These are phyloP conservation scores for Ophidiomyces ophidiicola DNA, from an alignment of 2,329 filamentous ascomycete genomes.

Conservation along the genomic window DNA sequence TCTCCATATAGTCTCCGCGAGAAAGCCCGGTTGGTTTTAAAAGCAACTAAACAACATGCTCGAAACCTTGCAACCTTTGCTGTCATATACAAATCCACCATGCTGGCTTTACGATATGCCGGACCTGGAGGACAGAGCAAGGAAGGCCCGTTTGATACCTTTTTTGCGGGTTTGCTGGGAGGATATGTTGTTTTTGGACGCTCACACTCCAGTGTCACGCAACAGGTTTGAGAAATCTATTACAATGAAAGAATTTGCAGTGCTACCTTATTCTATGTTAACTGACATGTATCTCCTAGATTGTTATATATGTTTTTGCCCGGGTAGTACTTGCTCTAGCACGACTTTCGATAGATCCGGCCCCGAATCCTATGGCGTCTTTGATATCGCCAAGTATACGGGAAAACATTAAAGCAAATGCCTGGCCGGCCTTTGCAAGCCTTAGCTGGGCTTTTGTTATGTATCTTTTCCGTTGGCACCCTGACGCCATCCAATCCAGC, in stretches of 20 bases:
- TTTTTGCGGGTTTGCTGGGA: constrained; percentile 75
- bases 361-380: constrained; percentile 30
- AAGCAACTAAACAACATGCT: constrained; percentile 81
- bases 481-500: constrained; percentile 80
- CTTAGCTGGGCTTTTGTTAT: constrained; percentile 88
- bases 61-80: constrained; percentile 86
- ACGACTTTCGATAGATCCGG: constrained; percentile 62
- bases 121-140: constrained; percentile 37
- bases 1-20: constrained; percentile 47
- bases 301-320: constrained; percentile 95
- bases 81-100: constrained; percentile 72
- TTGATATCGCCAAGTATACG: constrained; percentile 36
- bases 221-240: constrained; percentile 45
- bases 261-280: background rate
- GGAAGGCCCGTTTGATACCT: constrained; percentile 64
- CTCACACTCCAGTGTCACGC: constrained; percentile 65
- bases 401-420: constrained; percentile 50
- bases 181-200: constrained; percentile 90
- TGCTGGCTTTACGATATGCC: constrained; percentile 59
- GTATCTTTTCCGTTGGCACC: constrained; percentile 87
- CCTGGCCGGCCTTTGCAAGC: constrained; percentile 87
- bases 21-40: constrained; percentile 65
- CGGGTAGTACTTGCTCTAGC: constrained; percentile 76
- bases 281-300: constrained; percentile 39
- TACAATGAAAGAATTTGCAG: too few species aligned